phyloP scores from a whole-genome alignment of 106 monocot species.

The Gastrodia elata region DNA sequence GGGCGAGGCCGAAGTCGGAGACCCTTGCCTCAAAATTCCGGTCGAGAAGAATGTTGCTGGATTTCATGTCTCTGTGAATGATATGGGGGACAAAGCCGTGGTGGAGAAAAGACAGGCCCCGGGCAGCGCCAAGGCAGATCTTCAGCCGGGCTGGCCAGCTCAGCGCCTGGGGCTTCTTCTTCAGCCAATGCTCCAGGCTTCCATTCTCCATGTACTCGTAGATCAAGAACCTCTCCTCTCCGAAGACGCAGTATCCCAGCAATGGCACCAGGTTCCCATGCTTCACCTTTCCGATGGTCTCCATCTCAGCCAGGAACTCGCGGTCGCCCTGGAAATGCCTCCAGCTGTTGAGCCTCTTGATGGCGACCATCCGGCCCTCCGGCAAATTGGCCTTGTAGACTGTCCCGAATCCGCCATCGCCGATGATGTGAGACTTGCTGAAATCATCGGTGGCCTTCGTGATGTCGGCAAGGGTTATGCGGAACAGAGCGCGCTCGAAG shows the following conservation, averaged over 20 bases:
- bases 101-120: constrained; percentile 42
- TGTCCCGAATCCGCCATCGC: constrained; percentile 86
- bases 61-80: constrained; percentile 51
- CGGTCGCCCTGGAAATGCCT: constrained; percentile 65
- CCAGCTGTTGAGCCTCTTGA: constrained; percentile 64
- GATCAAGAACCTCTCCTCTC: constrained; percentile 77
- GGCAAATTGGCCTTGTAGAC: constrained; percentile 69
- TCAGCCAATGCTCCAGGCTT: constrained; percentile 74
- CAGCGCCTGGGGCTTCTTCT: constrained; percentile 63
- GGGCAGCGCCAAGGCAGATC: constrained; percentile 56
- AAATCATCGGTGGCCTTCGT: constrained; percentile 77
- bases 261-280: constrained; percentile 68
- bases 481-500: constrained; percentile 68
- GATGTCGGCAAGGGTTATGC: constrained; percentile 63
- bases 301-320: constrained; percentile 96
- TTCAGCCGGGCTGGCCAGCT: constrained; percentile 63
- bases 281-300: constrained; percentile 88
- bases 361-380: constrained; percentile 38
- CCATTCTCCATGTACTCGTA: constrained; percentile 94
- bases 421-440: constrained; percentile 77
- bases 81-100: constrained; percentile 52
- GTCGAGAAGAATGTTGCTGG: constrained; percentile 51
- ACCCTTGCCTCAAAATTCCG: constrained; percentile 34
- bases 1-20: constrained; percentile 39
- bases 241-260: constrained; percentile 82